phyloP scores from a whole-genome alignment of 805 yeast species.

The Saccharomyces jurei region DNA sequence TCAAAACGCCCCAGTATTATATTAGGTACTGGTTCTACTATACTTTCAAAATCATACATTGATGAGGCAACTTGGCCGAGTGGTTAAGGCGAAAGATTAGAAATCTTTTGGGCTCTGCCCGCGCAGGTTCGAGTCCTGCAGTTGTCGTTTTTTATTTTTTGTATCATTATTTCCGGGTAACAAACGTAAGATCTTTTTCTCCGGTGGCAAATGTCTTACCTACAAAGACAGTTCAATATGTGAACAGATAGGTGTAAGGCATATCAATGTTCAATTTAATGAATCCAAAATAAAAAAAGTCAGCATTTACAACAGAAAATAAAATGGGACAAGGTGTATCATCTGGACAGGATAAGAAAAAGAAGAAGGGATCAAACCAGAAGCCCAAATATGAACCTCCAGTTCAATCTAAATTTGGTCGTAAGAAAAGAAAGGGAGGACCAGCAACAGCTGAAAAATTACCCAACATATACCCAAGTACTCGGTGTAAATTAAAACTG shows the following conservation, averaged over 20 bases:
- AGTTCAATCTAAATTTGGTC: constrained; percentile 87
- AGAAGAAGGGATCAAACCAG: constrained; percentile 62
- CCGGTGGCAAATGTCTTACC: constrained; percentile 3
- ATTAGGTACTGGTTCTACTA: no score
- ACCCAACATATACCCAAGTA: constrained; percentile 83
- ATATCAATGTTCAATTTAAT: background rate
- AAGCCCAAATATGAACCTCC: constrained; percentile 99
- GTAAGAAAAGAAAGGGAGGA: constrained; percentile 84
- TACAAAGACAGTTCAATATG: background rate
- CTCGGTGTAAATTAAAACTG: constrained; percentile 86
- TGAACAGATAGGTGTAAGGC: background rate
- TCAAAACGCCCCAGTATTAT: no score
- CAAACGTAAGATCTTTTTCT: background rate
- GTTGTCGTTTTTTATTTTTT: constrained; percentile 41
- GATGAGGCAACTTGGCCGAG: constrained; percentile 45
- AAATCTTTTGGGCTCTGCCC: constrained; percentile 46
- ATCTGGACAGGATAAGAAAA: constrained; percentile 31
- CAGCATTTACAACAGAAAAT: background rate
- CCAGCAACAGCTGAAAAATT: constrained; percentile 75
- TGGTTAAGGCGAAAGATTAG: constrained; percentile 56
- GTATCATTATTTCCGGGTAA: background rate
- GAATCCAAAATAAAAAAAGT: background rate
- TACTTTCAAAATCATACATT: no score
- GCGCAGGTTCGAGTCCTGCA: constrained; percentile 61
- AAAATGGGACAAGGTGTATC: constrained; percentile 34